Conservation (phyloP, 2,329 filamentous ascomycete genomes). For the Helotiales sp. region DNA sequence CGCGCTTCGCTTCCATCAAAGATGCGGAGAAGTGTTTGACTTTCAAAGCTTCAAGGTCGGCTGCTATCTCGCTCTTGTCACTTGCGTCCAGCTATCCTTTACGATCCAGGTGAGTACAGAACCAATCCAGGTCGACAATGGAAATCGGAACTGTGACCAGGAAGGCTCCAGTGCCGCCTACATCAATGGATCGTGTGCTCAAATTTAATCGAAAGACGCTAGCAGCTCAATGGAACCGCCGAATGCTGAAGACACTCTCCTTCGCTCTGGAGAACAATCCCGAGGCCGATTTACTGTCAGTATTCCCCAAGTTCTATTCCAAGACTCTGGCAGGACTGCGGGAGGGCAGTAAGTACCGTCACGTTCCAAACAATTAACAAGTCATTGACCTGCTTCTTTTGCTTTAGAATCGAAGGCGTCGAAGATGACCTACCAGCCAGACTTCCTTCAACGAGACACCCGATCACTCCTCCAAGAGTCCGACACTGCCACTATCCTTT, state of each 20-base stretch:
- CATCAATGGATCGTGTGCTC: slow-evolving; percentile 5
- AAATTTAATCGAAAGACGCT: slow-evolving; percentile 2
- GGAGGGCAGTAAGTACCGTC: slow-evolving; percentile 5
- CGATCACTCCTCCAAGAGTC: slow-evolving; percentile 15
- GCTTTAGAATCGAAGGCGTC: slow-evolving; percentile 5
- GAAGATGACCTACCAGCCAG: slow-evolving; percentile 7
- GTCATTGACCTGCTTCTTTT: slow-evolving; percentile 9
- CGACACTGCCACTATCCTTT: slow-evolving; percentile 5
- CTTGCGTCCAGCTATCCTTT: background rate
- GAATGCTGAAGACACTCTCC: slow-evolving; percentile 8
- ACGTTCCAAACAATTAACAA: background rate
- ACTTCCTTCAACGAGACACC: slow-evolving; percentile 2
- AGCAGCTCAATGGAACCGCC: slow-evolving; percentile 6
- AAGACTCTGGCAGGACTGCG: slow-evolving; percentile 11
- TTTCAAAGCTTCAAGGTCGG: background rate
- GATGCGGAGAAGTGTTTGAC: background rate
- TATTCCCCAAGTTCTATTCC: slow-evolving; percentile 3
- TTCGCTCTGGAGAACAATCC: background rate
- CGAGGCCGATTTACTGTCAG: slow-evolving; percentile 5
- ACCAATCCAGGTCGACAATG: background rate
- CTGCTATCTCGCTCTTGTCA: background rate
- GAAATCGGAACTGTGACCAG: no score
- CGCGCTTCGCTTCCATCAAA: background rate
- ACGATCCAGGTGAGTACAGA: background rate
- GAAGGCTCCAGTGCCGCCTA: background rate